These are phyloP conservation scores for Zancudomyces culisetae DNA, from an alignment of 371 early-diverging fungal species.

Conservation along the genomic window DNA sequence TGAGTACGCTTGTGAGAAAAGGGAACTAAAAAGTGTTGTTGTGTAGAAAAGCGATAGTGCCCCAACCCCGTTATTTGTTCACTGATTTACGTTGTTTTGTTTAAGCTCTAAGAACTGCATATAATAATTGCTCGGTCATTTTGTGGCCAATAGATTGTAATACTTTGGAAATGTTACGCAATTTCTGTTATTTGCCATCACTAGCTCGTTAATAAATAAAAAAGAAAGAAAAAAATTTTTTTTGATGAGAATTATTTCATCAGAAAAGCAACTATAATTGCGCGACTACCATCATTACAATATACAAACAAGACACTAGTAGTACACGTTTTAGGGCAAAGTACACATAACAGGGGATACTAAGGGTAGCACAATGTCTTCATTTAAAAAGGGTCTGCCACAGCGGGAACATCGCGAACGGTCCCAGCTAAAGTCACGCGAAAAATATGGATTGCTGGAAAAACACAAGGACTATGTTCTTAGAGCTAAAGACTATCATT, in stretches of 20 bases:
- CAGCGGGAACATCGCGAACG: constrained; percentile 86
- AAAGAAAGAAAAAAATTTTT: neutral
- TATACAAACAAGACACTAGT: neutral
- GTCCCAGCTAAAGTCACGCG: constrained; percentile 51
- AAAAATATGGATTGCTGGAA: constrained; percentile 66
- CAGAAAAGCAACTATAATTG: neutral
- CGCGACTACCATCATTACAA: neutral
- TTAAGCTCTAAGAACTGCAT: too few species aligned
- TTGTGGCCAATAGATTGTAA: too few species aligned
- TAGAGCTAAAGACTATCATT: constrained; percentile 79
- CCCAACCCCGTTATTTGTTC: too few species aligned
- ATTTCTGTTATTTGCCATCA: neutral
- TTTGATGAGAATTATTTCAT: neutral
- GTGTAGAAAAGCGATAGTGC: too few species aligned
- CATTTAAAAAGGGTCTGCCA: constrained; percentile 49
- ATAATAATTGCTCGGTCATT: too few species aligned
- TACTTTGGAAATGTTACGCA: too few species aligned
- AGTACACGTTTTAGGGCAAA: neutral
- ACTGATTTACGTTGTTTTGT: too few species aligned
- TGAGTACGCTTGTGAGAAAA: too few species aligned
- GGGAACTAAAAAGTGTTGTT: too few species aligned
- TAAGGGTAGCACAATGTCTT: too few species aligned
- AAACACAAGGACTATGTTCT: constrained; percentile 94
- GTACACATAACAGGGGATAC: too few species aligned
- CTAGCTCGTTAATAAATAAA: neutral